phyloP scores from a whole-genome alignment of 371 early-diverging fungal genomes.

The Amoeboaphelidium protococcarum region DNA sequence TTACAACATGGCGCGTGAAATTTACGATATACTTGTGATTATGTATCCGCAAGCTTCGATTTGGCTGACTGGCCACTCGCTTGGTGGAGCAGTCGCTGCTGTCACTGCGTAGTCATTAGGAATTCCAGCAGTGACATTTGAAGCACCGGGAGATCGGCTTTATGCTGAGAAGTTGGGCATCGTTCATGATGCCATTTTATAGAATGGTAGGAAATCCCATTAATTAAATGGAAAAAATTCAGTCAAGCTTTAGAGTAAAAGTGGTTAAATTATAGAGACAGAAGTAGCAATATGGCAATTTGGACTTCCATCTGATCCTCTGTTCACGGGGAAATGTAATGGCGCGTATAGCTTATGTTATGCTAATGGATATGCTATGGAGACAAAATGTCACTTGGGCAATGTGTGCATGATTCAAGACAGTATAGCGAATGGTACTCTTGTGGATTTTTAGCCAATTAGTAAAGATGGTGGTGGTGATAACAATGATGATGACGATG shows the following conservation, averaged over 20 bases:
- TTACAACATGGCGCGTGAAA: background rate
- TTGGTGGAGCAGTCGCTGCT: background rate
- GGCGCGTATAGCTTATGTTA: background rate
- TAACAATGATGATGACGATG: too few relatives aligned
- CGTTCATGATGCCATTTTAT: too few relatives aligned
- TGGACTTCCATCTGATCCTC: slow-evolving; percentile 37
- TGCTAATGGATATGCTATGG: background rate
- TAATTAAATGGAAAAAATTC: too few relatives aligned
- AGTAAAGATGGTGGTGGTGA: too few relatives aligned
- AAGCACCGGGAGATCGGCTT: background rate
- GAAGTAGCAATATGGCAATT: slow-evolving; percentile 60
- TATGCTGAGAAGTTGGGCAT: background rate
- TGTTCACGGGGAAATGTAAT: background rate
- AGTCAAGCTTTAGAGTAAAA: too few relatives aligned
- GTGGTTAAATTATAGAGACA: too few relatives aligned
- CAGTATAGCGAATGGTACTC: too few relatives aligned
- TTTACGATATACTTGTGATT: background rate
- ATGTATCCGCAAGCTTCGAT: background rate
- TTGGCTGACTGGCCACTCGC: background rate
- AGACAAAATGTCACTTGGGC: background rate
- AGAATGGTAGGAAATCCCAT: too few relatives aligned
- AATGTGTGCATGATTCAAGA: background rate
- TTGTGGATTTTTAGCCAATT: too few relatives aligned
- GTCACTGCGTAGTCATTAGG: background rate
- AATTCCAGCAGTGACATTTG: background rate